These are phyloP conservation scores for Boletus rufocinnamomeus DNA, from an alignment of 768 basidiomycete species.

Conservation along the genomic window DNA sequence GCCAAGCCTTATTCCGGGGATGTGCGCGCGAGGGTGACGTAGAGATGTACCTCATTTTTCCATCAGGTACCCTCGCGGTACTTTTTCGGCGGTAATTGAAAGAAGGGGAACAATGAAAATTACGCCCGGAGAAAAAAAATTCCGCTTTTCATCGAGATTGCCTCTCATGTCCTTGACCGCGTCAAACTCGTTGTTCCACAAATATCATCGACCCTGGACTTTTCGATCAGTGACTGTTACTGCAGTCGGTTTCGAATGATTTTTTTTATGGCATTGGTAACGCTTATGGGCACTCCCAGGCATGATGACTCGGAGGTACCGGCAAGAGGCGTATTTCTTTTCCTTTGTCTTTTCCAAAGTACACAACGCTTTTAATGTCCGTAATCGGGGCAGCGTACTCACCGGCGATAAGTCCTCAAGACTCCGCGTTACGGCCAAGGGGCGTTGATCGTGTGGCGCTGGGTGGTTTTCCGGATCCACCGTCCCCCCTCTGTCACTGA, in stretches of 20 bases:
- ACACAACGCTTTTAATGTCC: neutral
- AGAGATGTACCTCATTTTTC: neutral
- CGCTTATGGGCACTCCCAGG: too few species aligned
- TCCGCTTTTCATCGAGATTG: neutral
- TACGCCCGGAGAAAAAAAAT: neutral
- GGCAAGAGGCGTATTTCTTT: neutral
- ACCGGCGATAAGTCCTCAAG: neutral
- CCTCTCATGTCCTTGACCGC: neutral
- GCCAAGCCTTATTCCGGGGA: neutral
- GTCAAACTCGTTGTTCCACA: neutral
- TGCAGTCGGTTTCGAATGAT: neutral
- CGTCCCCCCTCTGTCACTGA: too few species aligned
- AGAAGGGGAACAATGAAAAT: neutral
- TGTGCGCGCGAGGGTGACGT: constrained; percentile 1
- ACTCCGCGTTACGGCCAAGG: neutral
- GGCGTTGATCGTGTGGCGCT: too few species aligned
- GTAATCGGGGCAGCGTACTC: neutral
- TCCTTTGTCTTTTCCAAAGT: neutral
- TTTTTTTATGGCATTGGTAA: neutral
- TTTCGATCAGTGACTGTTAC: neutral
- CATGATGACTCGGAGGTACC: neutral
- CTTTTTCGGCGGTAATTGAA: neutral
- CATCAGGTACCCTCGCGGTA: neutral
- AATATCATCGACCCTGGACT: neutral
- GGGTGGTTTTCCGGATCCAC: too few species aligned